phyloP scores from a whole-genome alignment of 2,329 filamentous ascomycete genomes.

The Corinectria fuckeliana region DNA sequence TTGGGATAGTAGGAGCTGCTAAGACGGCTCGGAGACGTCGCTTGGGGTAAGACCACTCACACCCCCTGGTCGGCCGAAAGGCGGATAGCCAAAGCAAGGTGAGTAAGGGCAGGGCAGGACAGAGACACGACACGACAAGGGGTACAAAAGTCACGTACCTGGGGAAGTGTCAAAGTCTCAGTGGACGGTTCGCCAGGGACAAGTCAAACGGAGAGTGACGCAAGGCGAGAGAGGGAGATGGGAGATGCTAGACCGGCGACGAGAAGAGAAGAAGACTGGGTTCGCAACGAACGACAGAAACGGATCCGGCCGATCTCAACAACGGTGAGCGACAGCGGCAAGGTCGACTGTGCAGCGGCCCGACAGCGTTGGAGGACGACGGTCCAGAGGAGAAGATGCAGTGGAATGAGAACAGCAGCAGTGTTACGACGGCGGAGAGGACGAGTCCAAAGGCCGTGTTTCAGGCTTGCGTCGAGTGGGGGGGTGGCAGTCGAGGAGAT shows the following conservation, averaged over 20 bases:
- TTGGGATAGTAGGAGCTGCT: constrained; percentile 18
- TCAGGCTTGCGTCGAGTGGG: constrained; percentile 36
- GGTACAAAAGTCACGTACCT: constrained; percentile 16
- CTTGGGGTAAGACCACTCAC: constrained; percentile 11
- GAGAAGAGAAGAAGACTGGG: neutral
- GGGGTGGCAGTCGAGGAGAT: constrained; percentile 23
- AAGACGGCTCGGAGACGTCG: constrained; percentile 25
- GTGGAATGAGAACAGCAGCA: constrained; percentile 15
- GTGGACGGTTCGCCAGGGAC: constrained; percentile 1
- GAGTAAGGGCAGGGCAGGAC: constrained; percentile 6
- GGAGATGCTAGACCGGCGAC: constrained; percentile 12
- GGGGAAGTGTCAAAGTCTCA: constrained; percentile 6
- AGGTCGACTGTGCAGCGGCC: constrained; percentile 15
- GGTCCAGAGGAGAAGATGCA: constrained; percentile 15
- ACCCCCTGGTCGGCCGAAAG: constrained; percentile 5
- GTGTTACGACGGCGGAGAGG: constrained; percentile 29
- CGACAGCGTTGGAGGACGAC: constrained; percentile 21
- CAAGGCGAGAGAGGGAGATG: constrained; percentile 1
- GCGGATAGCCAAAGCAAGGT: constrained; percentile 4
- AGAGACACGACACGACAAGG: constrained; percentile 12
- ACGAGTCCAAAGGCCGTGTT: constrained; percentile 35
- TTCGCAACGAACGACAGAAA: constrained; percentile 34
- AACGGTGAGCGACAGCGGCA: constrained; percentile 13
- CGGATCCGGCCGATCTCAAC: constrained; percentile 22
- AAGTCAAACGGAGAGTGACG: constrained; percentile 5